Evolutionary conservation across 2,329 filamentous ascomycete species (phyloP), one percentile per base, ranked within the genome.

Genomic region (Aulographum hederae): DNA sequence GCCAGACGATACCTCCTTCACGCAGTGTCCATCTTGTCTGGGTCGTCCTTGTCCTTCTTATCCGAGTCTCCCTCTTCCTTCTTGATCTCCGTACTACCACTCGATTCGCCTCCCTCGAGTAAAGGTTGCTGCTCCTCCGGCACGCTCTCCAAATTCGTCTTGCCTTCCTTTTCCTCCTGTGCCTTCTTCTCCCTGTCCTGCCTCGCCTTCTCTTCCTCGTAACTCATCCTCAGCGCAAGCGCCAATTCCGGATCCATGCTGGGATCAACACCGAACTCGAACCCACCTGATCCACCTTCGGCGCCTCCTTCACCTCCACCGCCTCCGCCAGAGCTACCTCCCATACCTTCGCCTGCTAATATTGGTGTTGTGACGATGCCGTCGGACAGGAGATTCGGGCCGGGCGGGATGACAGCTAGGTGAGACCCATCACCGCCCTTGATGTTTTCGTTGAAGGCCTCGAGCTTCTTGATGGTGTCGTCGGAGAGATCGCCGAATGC

Each of bases 201-300:
- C 46, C 89, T 67, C 38, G 85, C 85, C 61, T 91, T 91, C 58
- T 98, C 89, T 52, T 98, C 89, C 53, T 98, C 89, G 69, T 92
- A 82, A 56, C 81, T 92, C 82, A 98, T 93, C 40, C 89, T 75
- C 51, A 98, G 63, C 32, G 89, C 89, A 43, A 98, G 70, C 15
- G 89, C 89, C 47, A 98, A 62, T 54, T 98, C 89, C 3, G 89
- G 89, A 50, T 98, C 89, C 46, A 85, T 68, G 33, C 76, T 78
- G 11, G 86, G 85, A 53, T 95, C 89, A 42, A 93, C 81, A 40
- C 80, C 82, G 50, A 91, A 91, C 43, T 84, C 79, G 45, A 82
- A 91, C 16, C 59, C 64, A 28, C 56, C 61, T 5, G 52, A 58
- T 5, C 45, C 45, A 18, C 43, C 50, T 10, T 6, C 10, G 30